Percentiles rank a stretch among this genome's conserved stretches.
Evolutionary conservation across 139 green algal species (phyloP).

Genomic region (Ostreobium quekettii): DNA sequence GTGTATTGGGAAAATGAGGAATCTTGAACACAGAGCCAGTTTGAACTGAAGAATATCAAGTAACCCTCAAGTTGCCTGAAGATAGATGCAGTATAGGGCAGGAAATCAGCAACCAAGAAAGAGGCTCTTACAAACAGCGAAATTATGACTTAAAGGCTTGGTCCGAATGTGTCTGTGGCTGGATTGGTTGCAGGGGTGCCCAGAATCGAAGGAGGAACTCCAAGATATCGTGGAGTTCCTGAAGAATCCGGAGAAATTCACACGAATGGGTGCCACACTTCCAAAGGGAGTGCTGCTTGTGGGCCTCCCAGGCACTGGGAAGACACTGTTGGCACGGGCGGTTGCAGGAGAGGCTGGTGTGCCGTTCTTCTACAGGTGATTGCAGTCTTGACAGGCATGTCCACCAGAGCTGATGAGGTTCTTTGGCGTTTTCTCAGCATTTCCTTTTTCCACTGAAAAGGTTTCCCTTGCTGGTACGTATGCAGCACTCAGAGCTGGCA

Average conservation of each 20-base stretch:
- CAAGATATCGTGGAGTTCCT: constrained; percentile 93
- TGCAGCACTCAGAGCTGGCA: too few relatives aligned
- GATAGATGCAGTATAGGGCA: background rate
- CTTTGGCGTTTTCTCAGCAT: too few relatives aligned
- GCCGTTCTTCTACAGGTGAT: constrained; percentile 92
- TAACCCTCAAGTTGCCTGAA: background rate
- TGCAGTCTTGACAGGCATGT: too few relatives aligned
- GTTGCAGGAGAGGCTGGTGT: constrained; percentile 86
- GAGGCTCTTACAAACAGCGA: constrained; percentile 51
- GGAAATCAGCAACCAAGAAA: background rate
- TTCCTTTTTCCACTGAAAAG: too few relatives aligned
- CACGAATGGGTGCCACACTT: constrained; percentile 80
- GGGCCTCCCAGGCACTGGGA: constrained; percentile 83
- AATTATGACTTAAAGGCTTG: background rate
- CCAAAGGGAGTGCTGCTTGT: constrained; percentile 77
- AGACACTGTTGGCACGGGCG: constrained; percentile 70
- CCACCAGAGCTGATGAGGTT: too few relatives aligned
- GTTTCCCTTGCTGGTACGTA: too few relatives aligned
- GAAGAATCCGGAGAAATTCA: constrained; percentile 77
- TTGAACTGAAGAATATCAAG: too few relatives aligned
- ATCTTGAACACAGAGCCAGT: background rate
- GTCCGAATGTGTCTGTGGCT: background rate
- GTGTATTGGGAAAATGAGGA: background rate
- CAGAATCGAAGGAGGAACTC: constrained; percentile 92
- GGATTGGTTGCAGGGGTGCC: constrained; percentile 59